Evolutionary conservation across 2,329 filamentous ascomycete genomes (phyloP), one percentile per base, ranked within the genome.

Genomic region (Chrysosporium queenslandicum): DNA sequence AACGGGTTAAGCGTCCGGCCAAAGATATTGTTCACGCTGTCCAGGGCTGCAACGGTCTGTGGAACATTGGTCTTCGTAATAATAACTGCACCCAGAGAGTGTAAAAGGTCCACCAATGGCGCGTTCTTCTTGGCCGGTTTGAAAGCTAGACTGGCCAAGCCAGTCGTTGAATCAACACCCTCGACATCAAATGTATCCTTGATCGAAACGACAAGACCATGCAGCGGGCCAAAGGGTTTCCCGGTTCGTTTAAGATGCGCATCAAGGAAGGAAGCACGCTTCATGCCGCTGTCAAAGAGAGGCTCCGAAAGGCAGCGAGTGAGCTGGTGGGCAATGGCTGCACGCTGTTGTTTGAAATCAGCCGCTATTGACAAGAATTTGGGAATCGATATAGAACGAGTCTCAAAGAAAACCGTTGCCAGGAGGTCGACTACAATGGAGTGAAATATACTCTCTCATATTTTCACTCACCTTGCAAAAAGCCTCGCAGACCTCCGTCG

Each of bases 21-120:
- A 53, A 80, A 81, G 18, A 84, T 61, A 59, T 82, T 76, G 63
- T 82, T 84, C 37, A 77, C 73, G 3, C 73, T 76, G 61, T 85
- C 81, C 37, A 80, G 63, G 6, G 73, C 71, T 58, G 71, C 70
- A 53, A 80, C 64, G 0, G 77, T 77, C 55, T 81, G 77, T 1
- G 83, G 82, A 1, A 86, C 71, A 58, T 85, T 86, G 0, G 83
- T 86, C 66, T 86, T 86, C 58, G 78, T 75, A 58, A 86, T 83
- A n/a, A 83, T 67, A 0, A 87, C 73, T 0, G 83, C 83, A 1
- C 84, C 84, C 0, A 80, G 71, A 16, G 73, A 71, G 23, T 78
- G 67, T 3, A 87, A 65, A 0, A 84, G 68, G 7, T 77, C 71
- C 0, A 85, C 77, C 5, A 85, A 68, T 0, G 75, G 72, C 0